These are phyloP conservation scores for Crithidia sp. DNA, from an alignment of 208 protist genomes.

Conservation along the genomic window DNA sequence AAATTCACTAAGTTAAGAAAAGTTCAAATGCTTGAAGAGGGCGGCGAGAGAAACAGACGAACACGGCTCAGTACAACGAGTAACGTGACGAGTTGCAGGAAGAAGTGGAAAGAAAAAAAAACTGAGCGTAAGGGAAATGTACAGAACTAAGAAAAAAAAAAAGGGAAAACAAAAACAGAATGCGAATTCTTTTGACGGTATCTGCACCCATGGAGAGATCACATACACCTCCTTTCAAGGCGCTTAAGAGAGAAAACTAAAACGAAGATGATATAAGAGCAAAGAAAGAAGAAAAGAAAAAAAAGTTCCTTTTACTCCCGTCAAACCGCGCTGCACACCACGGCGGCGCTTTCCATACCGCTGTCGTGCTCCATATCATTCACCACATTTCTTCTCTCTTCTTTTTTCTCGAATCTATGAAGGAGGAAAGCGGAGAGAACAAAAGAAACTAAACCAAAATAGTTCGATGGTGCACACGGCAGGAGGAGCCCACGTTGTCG, in stretches of 20 bases:
- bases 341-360: too few species aligned
- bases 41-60: background rate
- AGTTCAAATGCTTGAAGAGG: background rate
- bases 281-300: background rate
- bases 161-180: background rate
- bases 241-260: background rate
- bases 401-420: too few species aligned
- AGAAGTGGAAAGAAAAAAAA: background rate
- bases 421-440: background rate
- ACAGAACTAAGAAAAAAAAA: constrained; percentile 9
- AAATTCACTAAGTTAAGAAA: background rate
- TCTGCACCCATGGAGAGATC: too few species aligned
- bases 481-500: too few species aligned
- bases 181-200: background rate
- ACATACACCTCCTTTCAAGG: too few species aligned
- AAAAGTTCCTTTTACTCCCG: background rate
- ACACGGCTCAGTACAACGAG: background rate
- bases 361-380: too few species aligned
- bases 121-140: background rate
- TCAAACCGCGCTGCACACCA: too few species aligned
- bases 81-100: background rate
- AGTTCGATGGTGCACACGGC: too few species aligned
- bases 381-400: too few species aligned
- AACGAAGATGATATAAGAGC: background rate
- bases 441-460: background rate